Evolutionary conservation across 1,284 basidiomycete genomes (phyloP).

Genomic region (Austropuccinia psidii): DNA sequence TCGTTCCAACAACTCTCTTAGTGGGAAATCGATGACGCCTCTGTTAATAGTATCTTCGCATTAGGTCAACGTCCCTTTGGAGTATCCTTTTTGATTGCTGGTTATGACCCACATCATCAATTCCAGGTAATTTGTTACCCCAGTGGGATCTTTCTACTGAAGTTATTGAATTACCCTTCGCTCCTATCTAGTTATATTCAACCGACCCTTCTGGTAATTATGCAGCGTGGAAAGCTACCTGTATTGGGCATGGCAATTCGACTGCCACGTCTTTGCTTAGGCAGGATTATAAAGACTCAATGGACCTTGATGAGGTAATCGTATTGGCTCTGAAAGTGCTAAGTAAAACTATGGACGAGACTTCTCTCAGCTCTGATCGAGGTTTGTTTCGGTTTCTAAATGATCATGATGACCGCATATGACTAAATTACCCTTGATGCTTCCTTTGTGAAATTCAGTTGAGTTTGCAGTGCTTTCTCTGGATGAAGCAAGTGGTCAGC

Average conservation of each 20-base stretch:
- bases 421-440: neutral
- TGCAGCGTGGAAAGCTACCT: slow-evolving; percentile 97
- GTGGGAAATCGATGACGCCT: neutral
- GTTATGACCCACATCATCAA: slow-evolving; percentile 87
- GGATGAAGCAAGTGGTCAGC: slow-evolving; percentile 66
- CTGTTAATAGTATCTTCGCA: slow-evolving; percentile 9
- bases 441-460: slow-evolving; percentile 54
- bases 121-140: slow-evolving; percentile 58
- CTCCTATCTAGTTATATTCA: slow-evolving; percentile 65
- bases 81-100: slow-evolving; percentile 91
- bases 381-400: slow-evolving; percentile 54
- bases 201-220: slow-evolving; percentile 98
- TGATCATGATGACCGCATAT: neutral
- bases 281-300: slow-evolving; percentile 97
- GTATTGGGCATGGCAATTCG: slow-evolving; percentile 92
- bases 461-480: slow-evolving; percentile 91
- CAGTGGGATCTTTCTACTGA: neutral
- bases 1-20: no score
- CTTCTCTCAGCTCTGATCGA: slow-evolving; percentile 88
- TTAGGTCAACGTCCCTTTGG: slow-evolving; percentile 92
- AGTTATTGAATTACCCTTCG: no score
- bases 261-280: slow-evolving; percentile 88
- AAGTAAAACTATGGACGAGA: slow-evolving; percentile 99
- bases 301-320: slow-evolving; percentile 82
- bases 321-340: slow-evolving; percentile 83